Conservation (phyloP, 2,329 filamentous ascomycete genomes). For the Chaetomiaceae sp. region DNA sequence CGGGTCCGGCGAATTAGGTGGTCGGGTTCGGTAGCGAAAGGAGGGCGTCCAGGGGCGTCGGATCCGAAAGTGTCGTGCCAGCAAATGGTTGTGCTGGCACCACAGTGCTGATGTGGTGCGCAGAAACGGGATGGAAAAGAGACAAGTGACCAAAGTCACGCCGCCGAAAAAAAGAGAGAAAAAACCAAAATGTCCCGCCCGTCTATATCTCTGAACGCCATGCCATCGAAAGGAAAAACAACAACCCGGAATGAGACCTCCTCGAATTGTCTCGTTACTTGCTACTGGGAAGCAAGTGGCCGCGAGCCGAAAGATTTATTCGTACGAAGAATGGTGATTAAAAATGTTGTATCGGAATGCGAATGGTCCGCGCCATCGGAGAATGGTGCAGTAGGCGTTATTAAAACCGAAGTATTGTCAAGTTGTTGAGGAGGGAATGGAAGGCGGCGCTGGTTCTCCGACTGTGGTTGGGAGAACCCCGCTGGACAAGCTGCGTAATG, state of each 20-base stretch:
- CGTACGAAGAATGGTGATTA: conserved; percentile 33
- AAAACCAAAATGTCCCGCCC: conserved; percentile 11
- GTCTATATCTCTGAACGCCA: conserved; percentile 27
- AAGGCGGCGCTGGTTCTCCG: too few species aligned
- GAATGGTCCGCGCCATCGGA: conserved; percentile 3
- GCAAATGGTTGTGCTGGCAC: conserved; percentile 5
- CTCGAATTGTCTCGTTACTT: conserved; percentile 16
- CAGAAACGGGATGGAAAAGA: conserved; percentile 13
- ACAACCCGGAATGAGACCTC: conserved; percentile 21
- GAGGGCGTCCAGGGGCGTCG: conserved; percentile 2
- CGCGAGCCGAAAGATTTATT: conserved; percentile 32
- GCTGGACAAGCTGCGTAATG: conserved; percentile 1
- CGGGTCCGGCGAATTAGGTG: conserved; percentile 6
- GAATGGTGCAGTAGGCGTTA: conserved; percentile 17
- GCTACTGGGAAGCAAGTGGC: conserved; percentile 30
- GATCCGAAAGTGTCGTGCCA: conserved; percentile 6
- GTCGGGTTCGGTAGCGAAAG: not conserved
- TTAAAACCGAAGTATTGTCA: conserved; percentile 24
- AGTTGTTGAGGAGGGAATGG: not conserved
- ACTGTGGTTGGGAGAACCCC: too few species aligned
- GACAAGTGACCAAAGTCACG: conserved; percentile 16
- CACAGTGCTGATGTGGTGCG: conserved; percentile 15
- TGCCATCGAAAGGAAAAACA: conserved; percentile 18
- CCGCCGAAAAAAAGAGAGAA: too few species aligned
- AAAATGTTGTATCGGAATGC: conserved; percentile 33